Evolutionary conservation across 2,329 filamentous ascomycete species (phyloP).

Genomic region (Scleromitrula shiraiana): DNA sequence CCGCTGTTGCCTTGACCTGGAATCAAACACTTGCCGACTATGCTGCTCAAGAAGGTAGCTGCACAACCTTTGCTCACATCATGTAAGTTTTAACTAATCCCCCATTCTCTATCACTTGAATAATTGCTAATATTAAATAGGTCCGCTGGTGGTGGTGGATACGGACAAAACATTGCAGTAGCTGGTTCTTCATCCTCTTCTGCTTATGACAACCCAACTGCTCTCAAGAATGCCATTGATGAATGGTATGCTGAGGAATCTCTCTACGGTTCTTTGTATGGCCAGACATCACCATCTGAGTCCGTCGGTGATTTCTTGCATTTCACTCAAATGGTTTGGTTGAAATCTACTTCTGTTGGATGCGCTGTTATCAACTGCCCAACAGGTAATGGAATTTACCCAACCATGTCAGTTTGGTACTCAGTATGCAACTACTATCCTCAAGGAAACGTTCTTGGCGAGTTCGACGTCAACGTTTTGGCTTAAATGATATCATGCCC

Average conservation of each 20-base stretch:
- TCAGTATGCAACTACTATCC: constrained; percentile 15
- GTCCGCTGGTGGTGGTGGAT: constrained; percentile 51
- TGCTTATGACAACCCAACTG: constrained; percentile 43
- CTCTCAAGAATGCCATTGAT: constrained; percentile 60
- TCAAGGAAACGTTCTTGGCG: constrained; percentile 6
- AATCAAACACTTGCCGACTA: constrained; percentile 52
- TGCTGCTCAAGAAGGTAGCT: constrained; percentile 54
- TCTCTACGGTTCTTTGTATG: constrained; percentile 51
- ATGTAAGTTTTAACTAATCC: constrained; percentile 62
- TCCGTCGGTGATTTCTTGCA: constrained; percentile 38
- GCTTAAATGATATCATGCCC: constrained; percentile 9
- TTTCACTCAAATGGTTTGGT: constrained; percentile 71
- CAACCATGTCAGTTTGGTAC: constrained; percentile 71
- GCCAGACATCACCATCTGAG: constrained; percentile 44
- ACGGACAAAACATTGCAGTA: constrained; percentile 86
- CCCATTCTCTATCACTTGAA: neutral
- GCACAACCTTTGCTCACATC: constrained; percentile 68
- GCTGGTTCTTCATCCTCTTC: constrained; percentile 34
- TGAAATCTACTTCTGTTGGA: constrained; percentile 50
- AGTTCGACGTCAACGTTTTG: constrained; percentile 4
- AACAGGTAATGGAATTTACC: constrained; percentile 39
- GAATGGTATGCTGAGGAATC: constrained; percentile 80
- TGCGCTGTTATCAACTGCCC: constrained; percentile 48
- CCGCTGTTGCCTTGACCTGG: constrained; percentile 58
- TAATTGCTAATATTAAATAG: constrained; percentile 35